Percentiles rank a stretch among this genome's conserved stretches.
These are phyloP conservation scores for Elaeagnus macrophylla DNA, from an alignment of 306 rosid species.

Conservation along the genomic window DNA sequence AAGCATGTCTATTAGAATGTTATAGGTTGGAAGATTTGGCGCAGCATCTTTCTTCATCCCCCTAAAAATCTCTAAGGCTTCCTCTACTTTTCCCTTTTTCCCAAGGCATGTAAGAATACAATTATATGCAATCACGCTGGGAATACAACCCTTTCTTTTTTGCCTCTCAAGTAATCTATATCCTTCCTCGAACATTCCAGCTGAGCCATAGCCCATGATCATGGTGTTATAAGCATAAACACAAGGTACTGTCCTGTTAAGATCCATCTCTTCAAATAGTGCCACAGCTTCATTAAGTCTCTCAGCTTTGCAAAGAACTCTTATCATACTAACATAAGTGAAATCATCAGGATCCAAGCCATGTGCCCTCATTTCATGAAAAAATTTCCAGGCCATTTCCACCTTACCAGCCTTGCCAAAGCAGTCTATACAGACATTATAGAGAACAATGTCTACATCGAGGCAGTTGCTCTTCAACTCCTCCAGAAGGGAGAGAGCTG, in stretches of 20 bases:
- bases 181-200: slow-evolving; percentile 78
- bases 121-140: slow-evolving; percentile 74
- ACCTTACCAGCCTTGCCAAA: slow-evolving; percentile 86
- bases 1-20: slow-evolving; percentile 77
- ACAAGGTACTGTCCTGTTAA: slow-evolving; percentile 67
- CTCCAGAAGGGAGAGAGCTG: slow-evolving; percentile 82
- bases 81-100: slow-evolving; percentile 60
- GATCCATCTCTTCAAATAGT: slow-evolving; percentile 75
- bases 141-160: slow-evolving; percentile 79
- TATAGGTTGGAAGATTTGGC: slow-evolving; percentile 77
- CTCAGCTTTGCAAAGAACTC: slow-evolving; percentile 85
- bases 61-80: slow-evolving; percentile 54
- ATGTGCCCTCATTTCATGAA: slow-evolving; percentile 76
- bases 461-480: slow-evolving; percentile 79
- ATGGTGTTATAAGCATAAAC: slow-evolving; percentile 94
- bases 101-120: slow-evolving; percentile 76
- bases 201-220: slow-evolving; percentile 97
- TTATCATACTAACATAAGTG: slow-evolving; percentile 84
- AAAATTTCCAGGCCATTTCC: slow-evolving; percentile 98
- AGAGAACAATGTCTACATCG: slow-evolving; percentile 69
- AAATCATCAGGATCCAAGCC: slow-evolving; percentile 74
- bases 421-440: slow-evolving; percentile 85
- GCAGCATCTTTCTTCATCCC: slow-evolving; percentile 86
- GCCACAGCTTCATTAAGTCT: slow-evolving; percentile 68
- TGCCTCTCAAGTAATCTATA: slow-evolving; percentile 85